Conservation (phyloP, 331 rosid genomes). For the Stylosanthes scabra region DNA sequence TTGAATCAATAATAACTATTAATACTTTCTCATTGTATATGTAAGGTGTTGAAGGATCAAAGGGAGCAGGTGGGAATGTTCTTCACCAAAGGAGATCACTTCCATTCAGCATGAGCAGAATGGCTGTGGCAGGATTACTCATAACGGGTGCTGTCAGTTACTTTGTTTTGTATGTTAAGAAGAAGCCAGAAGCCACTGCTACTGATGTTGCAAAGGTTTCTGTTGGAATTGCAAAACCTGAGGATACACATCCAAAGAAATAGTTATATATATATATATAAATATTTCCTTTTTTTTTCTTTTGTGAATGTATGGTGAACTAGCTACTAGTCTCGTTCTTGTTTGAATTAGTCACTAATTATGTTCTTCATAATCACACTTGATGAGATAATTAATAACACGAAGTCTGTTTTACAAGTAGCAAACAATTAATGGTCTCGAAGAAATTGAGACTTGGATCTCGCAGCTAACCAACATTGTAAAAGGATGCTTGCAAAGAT, state of each 20-base stretch:
- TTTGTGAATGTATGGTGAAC: neutral
- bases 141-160: conserved; percentile 56
- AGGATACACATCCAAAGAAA: conserved; percentile 66
- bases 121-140: conserved; percentile 56
- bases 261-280: conserved; percentile 8
- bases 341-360: neutral
- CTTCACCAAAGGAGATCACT: conserved; percentile 78
- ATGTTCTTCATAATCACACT: neutral
- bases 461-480: no score
- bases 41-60: conserved; percentile 58
- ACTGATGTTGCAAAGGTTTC: conserved; percentile 71
- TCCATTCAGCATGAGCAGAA: conserved; percentile 53
- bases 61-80: conserved; percentile 54
- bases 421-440: no score
- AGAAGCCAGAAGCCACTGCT: conserved; percentile 79
- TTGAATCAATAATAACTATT: no score
- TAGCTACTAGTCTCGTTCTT: neutral
- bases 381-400: neutral
- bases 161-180: conserved; percentile 52
- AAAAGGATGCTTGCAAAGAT: no score
- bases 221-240: conserved; percentile 52
- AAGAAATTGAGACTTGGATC: no score
- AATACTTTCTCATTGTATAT: no score
- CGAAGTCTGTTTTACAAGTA: neutral
- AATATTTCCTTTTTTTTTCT: neutral